Base-by-base conservation (phyloP, 2,329 filamentous ascomycete species). In the Orbilia quercus region DNA sequence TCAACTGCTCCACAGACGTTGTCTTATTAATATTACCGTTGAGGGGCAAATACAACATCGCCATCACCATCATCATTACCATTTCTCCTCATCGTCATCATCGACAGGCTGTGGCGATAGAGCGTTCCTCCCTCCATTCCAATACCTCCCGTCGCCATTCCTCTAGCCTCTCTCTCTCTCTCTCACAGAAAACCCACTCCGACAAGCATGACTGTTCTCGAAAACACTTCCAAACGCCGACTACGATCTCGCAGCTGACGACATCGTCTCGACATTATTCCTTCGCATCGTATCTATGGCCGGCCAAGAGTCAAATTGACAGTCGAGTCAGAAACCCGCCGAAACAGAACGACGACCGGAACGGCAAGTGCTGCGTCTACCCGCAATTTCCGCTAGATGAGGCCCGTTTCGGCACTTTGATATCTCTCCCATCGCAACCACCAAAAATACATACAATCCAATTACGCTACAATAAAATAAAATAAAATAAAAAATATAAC, bases 331-430 rank as follows among this genome's bases (percentile, higher is more conserved):
- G 18, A 40, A 31, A 16, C 12, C 20, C 18, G n/a, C 34, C 51
- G 31, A 55, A 40, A 20, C 22, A 20, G 42, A 50, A 50, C 47
- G 40, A 28, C 50, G 55, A 62, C 50, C 20, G 55, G 47, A 63
- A 63, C 50, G 65, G 58, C 54, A 54, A 70, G 38, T 63, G 50
- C 42, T 36, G 38, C 38, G 50, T 44, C 42, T 42, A 58, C 62
- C 51, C 58, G 66, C 66, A 63, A 60, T 69, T 69, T 62, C 64
- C 64, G 54, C 55, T 50, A 23, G 48, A 69, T 60, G 55, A 69
- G 64, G 55, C 47, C 38, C 50, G 40, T 66, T 58, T 55, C 42
- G 62, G 62, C 62, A 58, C 54, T 36, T 28, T 58, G 25, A 47
- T 58, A 50, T 23, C 18, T 42, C 40, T 22, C 42, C 9, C 14